Evolutionary conservation across 2,329 filamentous ascomycete genomes (phyloP), one percentile per base, ranked within the genome.

Genomic region (Sclerotinia spermophila): DNA sequence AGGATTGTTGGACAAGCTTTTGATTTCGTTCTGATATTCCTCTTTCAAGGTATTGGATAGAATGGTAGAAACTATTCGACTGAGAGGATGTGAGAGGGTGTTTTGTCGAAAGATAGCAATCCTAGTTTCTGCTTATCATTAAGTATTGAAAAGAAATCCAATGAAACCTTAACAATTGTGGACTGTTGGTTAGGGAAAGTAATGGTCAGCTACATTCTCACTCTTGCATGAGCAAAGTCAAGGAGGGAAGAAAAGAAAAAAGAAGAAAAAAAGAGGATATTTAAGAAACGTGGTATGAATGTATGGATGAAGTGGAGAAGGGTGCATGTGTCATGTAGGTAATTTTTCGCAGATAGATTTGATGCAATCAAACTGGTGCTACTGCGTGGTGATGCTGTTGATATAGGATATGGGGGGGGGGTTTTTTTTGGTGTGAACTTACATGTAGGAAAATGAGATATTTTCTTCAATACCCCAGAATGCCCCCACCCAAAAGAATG

Each of bases 61-160:
- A 56, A 51, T 51, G 55, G 65, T 67, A 73, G 67, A 74, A 58
- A 67, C 67, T 73, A 67, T 69, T 74, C 72, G 72, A 75, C 72
- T 69, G 61, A 27, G n/a, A 44, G 67, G 67, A 38, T 69, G 42
- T 38, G 67, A 65, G 59, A 33, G 59, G 66, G 45, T 48, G 45
- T 51, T 30, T 55, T 55, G 58, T 65, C 67, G 59, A 69, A 73
- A 73, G 72, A 68, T 71, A 74, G 73, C 70, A 69, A 67, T 67
- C 35, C 53, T 73, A 75, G 65, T 72, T 71, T 61, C 71, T 71
- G 71, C 71, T 74, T 67, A 67, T 73, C 76, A 77, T 77, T 67
- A 71, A 74, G 69, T 58, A 60, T 66, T 59, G 59, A 44, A 38
- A 40, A 45, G 53, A 44, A 56, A 65, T 56, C 44, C 59, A 66